phyloP scores from a whole-genome alignment of 1,139 yeast species.

The Debaryomycetaceae sp. region DNA sequence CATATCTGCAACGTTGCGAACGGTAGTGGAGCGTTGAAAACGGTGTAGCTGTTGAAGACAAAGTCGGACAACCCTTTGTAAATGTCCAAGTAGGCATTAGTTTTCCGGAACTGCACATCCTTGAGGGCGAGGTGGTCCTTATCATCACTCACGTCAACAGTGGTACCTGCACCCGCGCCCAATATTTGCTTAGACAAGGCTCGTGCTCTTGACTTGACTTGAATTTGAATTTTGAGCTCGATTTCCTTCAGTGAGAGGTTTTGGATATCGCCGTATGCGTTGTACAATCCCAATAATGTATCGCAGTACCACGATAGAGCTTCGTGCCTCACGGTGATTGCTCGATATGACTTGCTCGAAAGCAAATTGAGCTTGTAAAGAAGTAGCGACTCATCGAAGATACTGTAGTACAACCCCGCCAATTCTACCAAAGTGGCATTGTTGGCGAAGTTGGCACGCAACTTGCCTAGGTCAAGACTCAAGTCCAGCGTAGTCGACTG shows the following conservation, averaged over 20 bases:
- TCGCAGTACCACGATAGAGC: conserved; percentile 63
- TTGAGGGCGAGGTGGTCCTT: conserved; percentile 22
- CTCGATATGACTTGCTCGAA: conserved; percentile 30
- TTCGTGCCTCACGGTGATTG: conserved; percentile 47
- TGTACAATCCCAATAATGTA: conserved; percentile 51
- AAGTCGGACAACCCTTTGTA: conserved; percentile 40
- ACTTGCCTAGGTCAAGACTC: conserved; percentile 10
- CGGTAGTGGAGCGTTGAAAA: conserved; percentile 36
- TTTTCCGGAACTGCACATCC: conserved; percentile 35
- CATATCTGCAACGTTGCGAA: conserved; percentile 44
- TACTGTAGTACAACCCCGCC: conserved; percentile 54
- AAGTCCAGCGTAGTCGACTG: background rate
- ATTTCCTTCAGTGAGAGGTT: conserved; percentile 39
- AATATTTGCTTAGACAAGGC: conserved; percentile 34
- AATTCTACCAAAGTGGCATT: conserved; percentile 44
- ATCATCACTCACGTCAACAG: conserved; percentile 16
- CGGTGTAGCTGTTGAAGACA: conserved; percentile 41
- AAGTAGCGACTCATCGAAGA: conserved; percentile 57
- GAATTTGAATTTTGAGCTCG: conserved; percentile 36
- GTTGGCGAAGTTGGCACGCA: conserved; percentile 26
- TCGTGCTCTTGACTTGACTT: conserved; percentile 37
- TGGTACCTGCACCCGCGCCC: conserved; percentile 16
- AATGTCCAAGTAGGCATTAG: conserved; percentile 38
- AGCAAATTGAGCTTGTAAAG: conserved; percentile 52
- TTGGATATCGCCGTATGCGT: conserved; percentile 37